phyloP scores from a whole-genome alignment of 2,329 filamentous ascomycete species.

The Fusarium sp. region DNA sequence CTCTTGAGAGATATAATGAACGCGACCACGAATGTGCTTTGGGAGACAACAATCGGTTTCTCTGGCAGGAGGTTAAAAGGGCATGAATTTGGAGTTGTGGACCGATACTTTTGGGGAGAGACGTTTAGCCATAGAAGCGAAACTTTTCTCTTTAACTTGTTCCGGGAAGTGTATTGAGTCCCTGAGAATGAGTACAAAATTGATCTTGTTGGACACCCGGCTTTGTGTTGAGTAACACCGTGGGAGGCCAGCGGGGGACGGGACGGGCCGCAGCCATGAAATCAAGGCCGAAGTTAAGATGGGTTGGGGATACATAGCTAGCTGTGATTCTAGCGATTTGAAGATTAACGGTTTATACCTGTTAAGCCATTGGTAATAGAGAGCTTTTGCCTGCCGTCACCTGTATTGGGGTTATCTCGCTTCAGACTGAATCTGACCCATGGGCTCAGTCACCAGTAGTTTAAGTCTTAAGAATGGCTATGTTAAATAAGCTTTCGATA shows the following conservation, averaged over 20 bases:
- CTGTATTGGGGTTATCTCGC: not conserved
- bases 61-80: slow-evolving; percentile 34
- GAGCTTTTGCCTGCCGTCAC: too few species aligned
- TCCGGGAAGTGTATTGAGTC: slow-evolving; percentile 25
- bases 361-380: not conserved
- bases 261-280: slow-evolving; percentile 28
- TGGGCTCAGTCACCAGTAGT: too few species aligned
- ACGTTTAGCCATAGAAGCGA: slow-evolving; percentile 42
- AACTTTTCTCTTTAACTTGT: slow-evolving; percentile 36
- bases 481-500: not conserved
- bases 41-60: slow-evolving; percentile 25
- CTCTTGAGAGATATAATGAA: slow-evolving; percentile 40
- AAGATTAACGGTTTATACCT: not conserved
- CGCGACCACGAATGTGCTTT: slow-evolving; percentile 43
- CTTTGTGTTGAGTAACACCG: slow-evolving; percentile 4
- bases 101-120: slow-evolving; percentile 37
- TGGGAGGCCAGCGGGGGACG: not conserved
- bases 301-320: slow-evolving; percentile 1
- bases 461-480: not conserved
- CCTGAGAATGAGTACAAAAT: slow-evolving; percentile 28
- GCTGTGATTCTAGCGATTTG: not conserved
- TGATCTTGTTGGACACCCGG: slow-evolving; percentile 35
- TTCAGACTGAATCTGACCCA: not conserved
- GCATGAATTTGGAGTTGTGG: slow-evolving; percentile 45
- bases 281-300: slow-evolving; percentile 2